phyloP scores from a whole-genome alignment of 169 alveolate species.

The Cryptosporidium sp. region DNA sequence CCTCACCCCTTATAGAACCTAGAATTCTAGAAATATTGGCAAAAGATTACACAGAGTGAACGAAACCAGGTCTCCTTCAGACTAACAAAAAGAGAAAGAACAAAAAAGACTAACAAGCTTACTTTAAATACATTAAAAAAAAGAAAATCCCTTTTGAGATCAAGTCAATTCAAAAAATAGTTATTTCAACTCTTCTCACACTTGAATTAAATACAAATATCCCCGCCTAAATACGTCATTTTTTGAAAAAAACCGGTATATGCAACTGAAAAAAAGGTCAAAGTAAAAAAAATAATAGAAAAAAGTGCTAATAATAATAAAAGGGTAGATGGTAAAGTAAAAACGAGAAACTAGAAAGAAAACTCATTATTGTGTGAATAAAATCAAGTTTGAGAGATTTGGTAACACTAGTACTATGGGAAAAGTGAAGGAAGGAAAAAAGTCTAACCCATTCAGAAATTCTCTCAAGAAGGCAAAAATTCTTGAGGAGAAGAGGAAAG shows the following conservation, averaged over 20 bases:
- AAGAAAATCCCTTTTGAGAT: background rate
- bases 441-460: constrained; percentile 28
- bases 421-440: constrained; percentile 15
- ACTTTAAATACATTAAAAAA: too few relatives aligned
- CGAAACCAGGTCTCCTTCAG: background rate
- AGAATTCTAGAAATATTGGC: background rate
- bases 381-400: background rate
- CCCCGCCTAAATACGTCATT: constrained; percentile 8
- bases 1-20: too few relatives aligned
- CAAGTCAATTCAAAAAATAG: too few relatives aligned
- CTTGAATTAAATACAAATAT: background rate
- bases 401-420: background rate
- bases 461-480: constrained; percentile 60
- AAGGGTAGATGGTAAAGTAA: background rate
- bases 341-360: background rate
- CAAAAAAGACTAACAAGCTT: too few relatives aligned
- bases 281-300: background rate
- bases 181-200: background rate
- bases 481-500: background rate
- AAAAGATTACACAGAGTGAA: too few relatives aligned
- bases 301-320: background rate
- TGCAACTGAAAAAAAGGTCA: constrained; percentile 14
- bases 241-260: background rate
- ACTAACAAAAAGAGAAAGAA: too few relatives aligned
- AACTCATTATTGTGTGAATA: background rate